Conservation (phyloP, 2,329 filamentous ascomycete species). For the Cordyceps cateniannulata region DNA sequence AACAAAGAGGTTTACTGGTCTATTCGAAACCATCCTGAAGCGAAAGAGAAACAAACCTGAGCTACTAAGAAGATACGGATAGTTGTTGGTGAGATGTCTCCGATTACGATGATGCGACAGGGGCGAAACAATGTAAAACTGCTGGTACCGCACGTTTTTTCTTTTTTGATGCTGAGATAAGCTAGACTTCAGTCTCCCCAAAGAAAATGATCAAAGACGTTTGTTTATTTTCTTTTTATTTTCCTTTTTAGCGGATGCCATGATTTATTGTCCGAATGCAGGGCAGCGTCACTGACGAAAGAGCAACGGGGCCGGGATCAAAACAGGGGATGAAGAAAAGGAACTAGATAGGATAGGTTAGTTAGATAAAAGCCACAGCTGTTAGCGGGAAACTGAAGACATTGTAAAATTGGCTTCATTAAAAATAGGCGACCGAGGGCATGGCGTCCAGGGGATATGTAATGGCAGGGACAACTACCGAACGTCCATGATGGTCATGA, state of each 20-base stretch:
- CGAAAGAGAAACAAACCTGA: background rate
- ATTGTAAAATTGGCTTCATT: slow-evolving; percentile 2
- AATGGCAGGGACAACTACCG: background rate
- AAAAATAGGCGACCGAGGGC: background rate
- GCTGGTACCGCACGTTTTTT: background rate
- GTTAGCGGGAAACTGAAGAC: slow-evolving; percentile 6
- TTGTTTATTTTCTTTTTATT: background rate
- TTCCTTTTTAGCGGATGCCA: background rate
- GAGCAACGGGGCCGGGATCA: background rate
- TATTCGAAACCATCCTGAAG: background rate
- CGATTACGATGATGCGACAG: slow-evolving; percentile 8
- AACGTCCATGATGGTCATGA: background rate
- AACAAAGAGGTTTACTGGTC: too few relatives aligned
- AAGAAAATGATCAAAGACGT: too few relatives aligned
- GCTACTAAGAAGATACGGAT: background rate
- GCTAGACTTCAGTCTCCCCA: too few relatives aligned
- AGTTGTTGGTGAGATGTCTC: background rate
- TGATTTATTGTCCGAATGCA: background rate
- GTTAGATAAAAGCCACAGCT: background rate
- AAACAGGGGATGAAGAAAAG: background rate
- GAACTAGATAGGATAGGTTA: background rate
- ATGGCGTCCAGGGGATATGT: background rate
- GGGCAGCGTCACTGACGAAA: background rate
- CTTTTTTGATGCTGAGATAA: background rate
- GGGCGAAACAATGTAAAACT: background rate